Percentiles rank a stretch among this genome's conserved stretches.
These are phyloP conservation scores for Podospora pseudopauciseta DNA, from an alignment of 495 filamentous ascomycete species.

Conservation along the genomic window DNA sequence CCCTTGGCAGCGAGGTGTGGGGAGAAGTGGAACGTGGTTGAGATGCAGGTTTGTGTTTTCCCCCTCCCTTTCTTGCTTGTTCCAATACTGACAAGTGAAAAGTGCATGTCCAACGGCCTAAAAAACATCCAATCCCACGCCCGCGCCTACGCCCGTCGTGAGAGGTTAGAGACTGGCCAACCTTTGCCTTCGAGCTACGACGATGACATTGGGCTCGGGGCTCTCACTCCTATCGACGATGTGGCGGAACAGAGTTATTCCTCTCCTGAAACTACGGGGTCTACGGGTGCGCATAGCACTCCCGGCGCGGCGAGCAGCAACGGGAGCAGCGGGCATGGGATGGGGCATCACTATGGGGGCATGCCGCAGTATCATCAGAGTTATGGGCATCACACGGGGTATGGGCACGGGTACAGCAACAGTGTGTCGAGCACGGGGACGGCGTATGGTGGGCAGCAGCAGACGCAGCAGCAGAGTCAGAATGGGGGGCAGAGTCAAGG, in stretches of 20 bases:
- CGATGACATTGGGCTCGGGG: slow-evolving; percentile 48
- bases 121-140: slow-evolving; percentile 56
- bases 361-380: slow-evolving; percentile 17
- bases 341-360: slow-evolving; percentile 22
- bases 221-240: slow-evolving; percentile 50
- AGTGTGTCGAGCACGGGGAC: slow-evolving; percentile 39
- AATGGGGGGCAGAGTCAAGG: slow-evolving; percentile 31
- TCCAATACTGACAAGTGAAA: slow-evolving; percentile 7
- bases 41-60: slow-evolving; percentile 59
- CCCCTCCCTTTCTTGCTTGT: background rate
- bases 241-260: slow-evolving; percentile 44
- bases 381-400: slow-evolving; percentile 15
- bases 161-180: slow-evolving; percentile 46
- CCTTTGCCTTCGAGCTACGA: slow-evolving; percentile 40
- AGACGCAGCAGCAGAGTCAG: background rate
- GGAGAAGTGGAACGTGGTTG: slow-evolving; percentile 67
- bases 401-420: slow-evolving; percentile 39
- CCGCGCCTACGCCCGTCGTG: slow-evolving; percentile 48
- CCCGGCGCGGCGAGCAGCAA: slow-evolving; percentile 31
- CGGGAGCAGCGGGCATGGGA: slow-evolving; percentile 30
- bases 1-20: slow-evolving; percentile 57
- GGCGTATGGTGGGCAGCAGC: slow-evolving; percentile 12
- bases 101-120: slow-evolving; percentile 58
- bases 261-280: slow-evolving; percentile 40
- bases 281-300: slow-evolving; percentile 34